Base-by-base conservation (phyloP, 805 yeast genomes). In the Yarrowia sp. region DNA sequence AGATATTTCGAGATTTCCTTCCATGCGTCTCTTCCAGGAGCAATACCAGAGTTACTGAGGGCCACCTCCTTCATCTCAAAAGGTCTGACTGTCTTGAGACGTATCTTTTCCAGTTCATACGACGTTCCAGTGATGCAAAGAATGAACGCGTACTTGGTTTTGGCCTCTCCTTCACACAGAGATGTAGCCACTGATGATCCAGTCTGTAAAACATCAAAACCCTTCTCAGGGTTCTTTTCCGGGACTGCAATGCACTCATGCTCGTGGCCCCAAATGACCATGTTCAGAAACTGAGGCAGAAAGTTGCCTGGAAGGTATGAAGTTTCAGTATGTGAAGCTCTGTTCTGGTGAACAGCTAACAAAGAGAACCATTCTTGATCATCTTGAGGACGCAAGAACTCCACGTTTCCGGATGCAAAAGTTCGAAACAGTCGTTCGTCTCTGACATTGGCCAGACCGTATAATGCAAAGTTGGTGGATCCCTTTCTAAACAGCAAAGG, bases 221-320 rank as follows among this genome's bases (percentile, higher is more conserved):
- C 89, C 2, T 83, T 84, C 12, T 82, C 82, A 0, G 85, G 80
- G 69, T 83, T 84, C 5, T 73, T 69, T 1, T 81, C 83, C 0
- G 96, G 86, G 68, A 85, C 85, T 0, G 94, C 91, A 5, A 88
- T 82, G 74, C 98, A 92, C 75, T 95, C 98, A 77, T 95, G 99
- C 76, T 95, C 99, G 77, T 95, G 99, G 17, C 99, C 99, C 99
- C 99, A 95, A 1, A 93, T 79, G 0, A 95, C 87, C 68, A 94
- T 80, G 74, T 95, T 92, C 56, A 95, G 73, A 74, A 93, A 92
- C 9, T 83, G 80, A 0, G 98, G 99, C 30, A 95, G 78, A 72
- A 90, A 89, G 66, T 82, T 83, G 71, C 93, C 98, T 7, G 98
- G 98, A 5, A 95, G 80, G 71, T 89, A 89, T 5, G 91, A 87